Base-by-base conservation (phyloP, 1,284 basidiomycete genomes). In the Trametes sp. region DNA sequence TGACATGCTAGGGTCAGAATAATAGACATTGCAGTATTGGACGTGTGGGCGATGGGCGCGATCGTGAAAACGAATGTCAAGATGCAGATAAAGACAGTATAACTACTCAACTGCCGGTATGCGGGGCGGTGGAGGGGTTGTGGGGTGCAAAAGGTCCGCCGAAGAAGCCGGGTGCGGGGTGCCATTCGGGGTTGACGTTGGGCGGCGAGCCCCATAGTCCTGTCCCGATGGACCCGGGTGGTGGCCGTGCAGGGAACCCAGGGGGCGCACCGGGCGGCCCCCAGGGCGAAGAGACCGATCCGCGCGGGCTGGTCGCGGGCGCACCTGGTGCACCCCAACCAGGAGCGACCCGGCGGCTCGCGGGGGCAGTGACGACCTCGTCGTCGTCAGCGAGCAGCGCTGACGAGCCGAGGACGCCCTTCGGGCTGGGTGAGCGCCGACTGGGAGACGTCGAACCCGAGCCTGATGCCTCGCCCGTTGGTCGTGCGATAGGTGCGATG, bases 361-460 rank as follows among this genome's bases (percentile, higher is more conserved):
- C 78, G 10, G 80, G 77, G 14, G 81, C 80, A 16, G 78, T 73
- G 14, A 92, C 82, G n/a, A 92, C 88, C 69, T 92, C 91, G 72
- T 93, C 91, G 65, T 91, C 90, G 60, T 92, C 90, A 8, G 89
- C 84, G 4, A 86, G 84, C 42, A 93, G 81, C 16, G 91, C 90
- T 10, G 87, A 87, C n/a, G 89, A 91, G 16, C 91, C 90, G 10
- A 90, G 77, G n/a, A 87, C 77, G 48, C 86, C 85, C 71, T 91
- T 91, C 3, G 90, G 89, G 70, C 88, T 90, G 5, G 89, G 88
- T 28, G 89, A 87, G 10, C 89, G 82, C 41, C 84, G 82, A 35
- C 78, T 80, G 4, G 88, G 87, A 0, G 87, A 90, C 6, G 84
- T 84, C 16, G 87, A 87, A 1, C 85, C 84, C 6, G 87, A 87